These are phyloP conservation scores for Cladochytrium tenue DNA, from an alignment of 371 early-diverging fungal genomes.

Conservation along the genomic window DNA sequence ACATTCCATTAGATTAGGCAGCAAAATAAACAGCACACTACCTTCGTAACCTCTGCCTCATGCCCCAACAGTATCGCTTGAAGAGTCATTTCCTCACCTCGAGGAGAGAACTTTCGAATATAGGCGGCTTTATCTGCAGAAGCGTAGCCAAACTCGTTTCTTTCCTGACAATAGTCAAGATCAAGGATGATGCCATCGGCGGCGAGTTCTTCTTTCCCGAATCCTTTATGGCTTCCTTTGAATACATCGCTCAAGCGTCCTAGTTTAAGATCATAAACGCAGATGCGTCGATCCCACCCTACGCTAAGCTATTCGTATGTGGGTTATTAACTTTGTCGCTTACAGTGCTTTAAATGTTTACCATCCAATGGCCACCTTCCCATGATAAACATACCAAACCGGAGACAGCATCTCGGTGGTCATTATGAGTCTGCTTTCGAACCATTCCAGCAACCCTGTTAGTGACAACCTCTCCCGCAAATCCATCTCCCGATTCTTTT, in stretches of 20 bases:
- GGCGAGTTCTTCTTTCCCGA: constrained; percentile 48
- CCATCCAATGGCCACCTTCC: constrained; percentile 49
- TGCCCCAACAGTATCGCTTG: constrained; percentile 51
- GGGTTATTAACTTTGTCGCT: background rate
- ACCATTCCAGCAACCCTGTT: constrained; percentile 56
- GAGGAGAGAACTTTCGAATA: constrained; percentile 43
- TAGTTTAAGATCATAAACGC: constrained; percentile 42
- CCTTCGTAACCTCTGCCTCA: constrained; percentile 58
- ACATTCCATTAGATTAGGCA: background rate
- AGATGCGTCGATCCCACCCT: constrained; percentile 55
- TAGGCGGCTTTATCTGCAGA: constrained; percentile 52
- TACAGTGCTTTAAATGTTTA: constrained; percentile 4
- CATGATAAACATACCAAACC: constrained; percentile 40
- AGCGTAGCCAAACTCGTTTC: constrained; percentile 51
- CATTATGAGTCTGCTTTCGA: constrained; percentile 38
- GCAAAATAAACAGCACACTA: too few relatives aligned
- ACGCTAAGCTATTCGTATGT: constrained; percentile 35
- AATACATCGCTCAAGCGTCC: constrained; percentile 40
- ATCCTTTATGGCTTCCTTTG: constrained; percentile 18
- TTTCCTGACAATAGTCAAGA: constrained; percentile 45
- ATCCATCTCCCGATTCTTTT: constrained; percentile 13
- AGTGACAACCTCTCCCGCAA: constrained; percentile 38
- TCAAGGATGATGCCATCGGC: constrained; percentile 54
- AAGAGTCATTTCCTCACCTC: constrained; percentile 47
- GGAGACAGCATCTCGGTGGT: constrained; percentile 49